Conservation (phyloP, 176 grass and related monocot species). For the Eragrostis curvula region DNA sequence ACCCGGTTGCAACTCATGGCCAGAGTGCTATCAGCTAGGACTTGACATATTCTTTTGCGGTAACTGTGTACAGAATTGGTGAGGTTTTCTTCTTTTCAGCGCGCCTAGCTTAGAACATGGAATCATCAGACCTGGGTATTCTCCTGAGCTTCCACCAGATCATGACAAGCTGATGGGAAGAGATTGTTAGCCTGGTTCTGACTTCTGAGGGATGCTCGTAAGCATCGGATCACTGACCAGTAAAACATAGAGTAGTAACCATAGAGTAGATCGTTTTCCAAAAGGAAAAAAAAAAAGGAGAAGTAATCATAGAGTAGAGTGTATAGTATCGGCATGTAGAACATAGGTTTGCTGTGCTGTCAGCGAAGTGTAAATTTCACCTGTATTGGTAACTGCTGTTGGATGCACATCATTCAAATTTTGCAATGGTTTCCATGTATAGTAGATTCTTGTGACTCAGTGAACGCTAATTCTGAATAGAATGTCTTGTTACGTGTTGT, state of each 20-base stretch:
- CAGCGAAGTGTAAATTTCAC: constrained; percentile 11
- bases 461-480: background rate
- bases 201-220: background rate
- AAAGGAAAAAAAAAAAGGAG: too few species aligned
- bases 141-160: constrained; percentile 31
- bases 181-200: background rate
- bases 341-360: background rate
- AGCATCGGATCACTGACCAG: background rate
- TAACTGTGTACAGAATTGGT: background rate
- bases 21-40: constrained; percentile 35
- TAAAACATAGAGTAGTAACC: background rate
- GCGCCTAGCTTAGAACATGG: background rate
- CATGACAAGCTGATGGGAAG: background rate
- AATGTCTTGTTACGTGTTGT: too few species aligned
- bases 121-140: constrained; percentile 21
- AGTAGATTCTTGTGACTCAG: constrained; percentile 8
- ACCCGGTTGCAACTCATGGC: constrained; percentile 2
- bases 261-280: background rate
- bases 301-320: background rate
- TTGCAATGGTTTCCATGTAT: constrained; percentile 1
- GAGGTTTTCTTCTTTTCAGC: background rate
- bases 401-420: background rate
- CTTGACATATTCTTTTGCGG: constrained; percentile 10
- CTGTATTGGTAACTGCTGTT: constrained; percentile 4
- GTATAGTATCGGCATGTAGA: constrained; percentile 31